Evolutionary conservation across 23 red algal genomes (phyloP).

Genomic region (Agarophyton chilense): DNA sequence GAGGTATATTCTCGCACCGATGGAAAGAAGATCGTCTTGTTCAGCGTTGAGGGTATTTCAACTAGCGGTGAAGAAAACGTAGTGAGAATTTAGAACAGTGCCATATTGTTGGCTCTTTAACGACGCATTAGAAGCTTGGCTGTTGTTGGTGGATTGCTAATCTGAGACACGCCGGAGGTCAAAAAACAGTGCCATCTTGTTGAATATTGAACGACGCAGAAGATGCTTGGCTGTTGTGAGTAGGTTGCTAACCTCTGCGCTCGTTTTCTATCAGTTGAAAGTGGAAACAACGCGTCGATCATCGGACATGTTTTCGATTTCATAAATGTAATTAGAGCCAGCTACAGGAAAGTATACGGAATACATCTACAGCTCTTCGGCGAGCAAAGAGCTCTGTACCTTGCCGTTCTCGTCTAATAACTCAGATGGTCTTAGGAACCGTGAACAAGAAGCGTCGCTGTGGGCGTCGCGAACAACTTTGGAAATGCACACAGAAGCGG

Average conservation of each 20-base stretch:
- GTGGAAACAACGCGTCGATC: not conserved
- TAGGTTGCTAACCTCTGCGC: not conserved
- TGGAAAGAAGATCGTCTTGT: constrained; percentile 36
- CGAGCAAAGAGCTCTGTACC: constrained; percentile 18
- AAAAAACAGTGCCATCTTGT: constrained; percentile 44
- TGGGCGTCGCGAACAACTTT: constrained; percentile 56
- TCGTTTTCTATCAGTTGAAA: not conserved
- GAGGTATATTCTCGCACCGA: constrained; percentile 22
- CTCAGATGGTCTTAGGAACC: constrained; percentile 22
- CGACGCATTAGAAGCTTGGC: constrained; percentile 31
- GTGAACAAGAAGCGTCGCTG: constrained; percentile 36
- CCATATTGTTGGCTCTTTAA: not conserved
- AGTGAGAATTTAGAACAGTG: constrained; percentile 15
- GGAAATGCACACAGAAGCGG: constrained; percentile 56
- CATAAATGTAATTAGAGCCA: not conserved
- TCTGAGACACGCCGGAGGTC: constrained; percentile 34
- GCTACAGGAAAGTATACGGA: constrained; percentile 43
- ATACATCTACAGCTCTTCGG: constrained; percentile 73
- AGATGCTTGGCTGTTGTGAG: not conserved
- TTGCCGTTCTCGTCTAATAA: constrained; percentile 48
- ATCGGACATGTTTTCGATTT: constrained; percentile 47
- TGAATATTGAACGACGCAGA: constrained; percentile 25
- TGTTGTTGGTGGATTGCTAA: not conserved
- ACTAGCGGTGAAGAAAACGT: constrained; percentile 68
- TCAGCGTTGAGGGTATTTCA: constrained; percentile 35